These are phyloP conservation scores for Lathyrus sativus DNA, from an alignment of 306 rosid species.

Conservation along the genomic window DNA sequence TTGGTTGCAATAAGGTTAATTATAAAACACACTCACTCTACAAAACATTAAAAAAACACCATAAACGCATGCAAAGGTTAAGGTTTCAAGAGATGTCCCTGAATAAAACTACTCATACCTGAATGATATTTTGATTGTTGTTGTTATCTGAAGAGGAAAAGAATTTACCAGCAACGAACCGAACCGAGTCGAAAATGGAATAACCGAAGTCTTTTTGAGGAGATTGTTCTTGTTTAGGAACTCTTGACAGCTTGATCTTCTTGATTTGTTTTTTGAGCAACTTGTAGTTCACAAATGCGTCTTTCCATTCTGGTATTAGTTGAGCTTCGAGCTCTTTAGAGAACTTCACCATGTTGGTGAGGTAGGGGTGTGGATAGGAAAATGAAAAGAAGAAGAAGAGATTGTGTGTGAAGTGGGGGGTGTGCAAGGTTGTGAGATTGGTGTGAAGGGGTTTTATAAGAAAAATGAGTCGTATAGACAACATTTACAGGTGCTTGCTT, in stretches of 20 bases:
- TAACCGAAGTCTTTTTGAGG: constrained; percentile 42
- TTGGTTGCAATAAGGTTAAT: constrained; percentile 7
- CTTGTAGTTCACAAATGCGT: constrained; percentile 73
- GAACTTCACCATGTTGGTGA: constrained; percentile 75
- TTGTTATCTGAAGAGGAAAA: constrained; percentile 30
- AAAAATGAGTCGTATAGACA: constrained; percentile 35
- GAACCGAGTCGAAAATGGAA: constrained; percentile 57
- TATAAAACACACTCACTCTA: constrained; percentile 7
- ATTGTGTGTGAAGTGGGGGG: neutral
- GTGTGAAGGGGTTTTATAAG: constrained; percentile 42
- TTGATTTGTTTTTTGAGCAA: constrained; percentile 74
- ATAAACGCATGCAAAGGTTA: constrained; percentile 31
- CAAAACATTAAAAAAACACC: constrained; percentile 11
- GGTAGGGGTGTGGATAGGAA: neutral
- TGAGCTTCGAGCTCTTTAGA: constrained; percentile 94
- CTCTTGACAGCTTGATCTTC: constrained; percentile 56
- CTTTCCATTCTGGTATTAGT: constrained; percentile 91
- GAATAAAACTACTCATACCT: constrained; percentile 38
- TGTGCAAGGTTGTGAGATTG: constrained; percentile 19
- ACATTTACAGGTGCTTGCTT: constrained; percentile 30
- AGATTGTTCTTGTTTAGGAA: constrained; percentile 34
- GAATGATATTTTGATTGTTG: constrained; percentile 38
- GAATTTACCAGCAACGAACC: constrained; percentile 40
- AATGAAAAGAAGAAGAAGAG: neutral
- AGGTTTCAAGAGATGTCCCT: neutral